Evolutionary conservation across 2,329 filamentous ascomycete species (phyloP), one percentile per base, ranked within the genome.

Genomic region (Anisogramma anomala): DNA sequence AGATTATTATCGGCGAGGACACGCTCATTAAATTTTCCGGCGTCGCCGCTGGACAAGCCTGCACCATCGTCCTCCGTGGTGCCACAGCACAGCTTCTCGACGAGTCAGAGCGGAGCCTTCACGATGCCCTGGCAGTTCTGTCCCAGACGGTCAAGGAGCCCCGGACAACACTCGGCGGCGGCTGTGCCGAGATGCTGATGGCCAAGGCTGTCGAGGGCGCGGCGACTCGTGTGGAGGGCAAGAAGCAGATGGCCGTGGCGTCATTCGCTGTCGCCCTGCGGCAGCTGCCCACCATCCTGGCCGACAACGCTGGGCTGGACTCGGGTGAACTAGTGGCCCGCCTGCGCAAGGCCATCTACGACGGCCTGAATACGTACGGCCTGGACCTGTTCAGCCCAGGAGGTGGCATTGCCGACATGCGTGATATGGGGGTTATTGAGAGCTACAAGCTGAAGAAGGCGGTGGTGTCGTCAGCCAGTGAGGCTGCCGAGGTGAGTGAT

Each of bases 171-270:
- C 78, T 98, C 3, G 91, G 91, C 39, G 91, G 91, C 57, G 91
- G 91, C 20, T 96, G 87, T 58, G 88, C 89, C 4, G 91, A 98
- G 74, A 96, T 96, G 89, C 69, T 94, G 52, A 98, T 98, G 91
- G 85, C 89, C 50, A 94, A 95, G 72, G 91, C 91, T 6, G 91
- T 98, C 17, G 89, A 95, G 58, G 84, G 83, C 47, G 86, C 86
- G 4, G 88, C 88, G 17, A 88, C 93, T 48, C 89, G 94, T 55
- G 84, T 94, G 6, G 87, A 91, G 52, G 91, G 91, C 60, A 98
- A 98, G 79, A 89, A 91, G 64, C 88, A 94, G 53, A 72, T 95
- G 55, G 91, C 91, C 2, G 89, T 96, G 15, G 81, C 88, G 49
- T 77, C 85, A 4, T 98, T 96, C 58, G 84, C 89, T 18, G 73